phyloP scores from a whole-genome alignment of 148 eudicot species.

The Pouteria glomerata region DNA sequence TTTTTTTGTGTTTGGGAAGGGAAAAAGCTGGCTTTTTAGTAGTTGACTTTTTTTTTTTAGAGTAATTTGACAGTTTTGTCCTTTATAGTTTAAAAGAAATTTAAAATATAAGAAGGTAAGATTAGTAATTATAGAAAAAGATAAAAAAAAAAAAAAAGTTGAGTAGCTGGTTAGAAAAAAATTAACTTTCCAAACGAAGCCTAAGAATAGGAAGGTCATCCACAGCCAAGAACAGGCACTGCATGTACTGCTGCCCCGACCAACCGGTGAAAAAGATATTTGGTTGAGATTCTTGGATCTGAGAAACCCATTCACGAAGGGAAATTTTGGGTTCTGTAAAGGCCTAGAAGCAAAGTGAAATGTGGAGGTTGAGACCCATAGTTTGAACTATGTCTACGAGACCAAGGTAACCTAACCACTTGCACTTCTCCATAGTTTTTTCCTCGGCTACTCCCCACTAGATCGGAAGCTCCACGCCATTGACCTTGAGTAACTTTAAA shows the following conservation, averaged over 20 bases:
- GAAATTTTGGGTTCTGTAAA: slow-evolving; percentile 43
- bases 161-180: too few species aligned
- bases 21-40: too few species aligned
- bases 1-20: too few species aligned
- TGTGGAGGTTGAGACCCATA: slow-evolving; percentile 56
- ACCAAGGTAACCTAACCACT: slow-evolving; percentile 72
- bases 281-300: slow-evolving; percentile 48
- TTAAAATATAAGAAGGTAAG: too few species aligned
- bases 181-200: too few species aligned
- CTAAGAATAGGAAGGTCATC: slow-evolving; percentile 81
- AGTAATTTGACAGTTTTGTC: too few species aligned
- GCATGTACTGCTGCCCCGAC: slow-evolving; percentile 47
- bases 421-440: slow-evolving; percentile 55
- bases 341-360: slow-evolving; percentile 68
- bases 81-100: too few species aligned
- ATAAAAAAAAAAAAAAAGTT: too few species aligned
- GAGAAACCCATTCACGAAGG: slow-evolving; percentile 73
- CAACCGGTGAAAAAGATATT: slow-evolving; percentile 61
- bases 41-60: too few species aligned
- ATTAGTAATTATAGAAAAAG: too few species aligned
- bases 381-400: slow-evolving; percentile 55
- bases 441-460: slow-evolving; percentile 91
- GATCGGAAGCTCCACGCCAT: slow-evolving; percentile 83
- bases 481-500: slow-evolving; percentile 70
- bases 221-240: slow-evolving; percentile 59